Conservation (phyloP, 2,329 filamentous ascomycete genomes). For the Blastomyces gilchristii region DNA sequence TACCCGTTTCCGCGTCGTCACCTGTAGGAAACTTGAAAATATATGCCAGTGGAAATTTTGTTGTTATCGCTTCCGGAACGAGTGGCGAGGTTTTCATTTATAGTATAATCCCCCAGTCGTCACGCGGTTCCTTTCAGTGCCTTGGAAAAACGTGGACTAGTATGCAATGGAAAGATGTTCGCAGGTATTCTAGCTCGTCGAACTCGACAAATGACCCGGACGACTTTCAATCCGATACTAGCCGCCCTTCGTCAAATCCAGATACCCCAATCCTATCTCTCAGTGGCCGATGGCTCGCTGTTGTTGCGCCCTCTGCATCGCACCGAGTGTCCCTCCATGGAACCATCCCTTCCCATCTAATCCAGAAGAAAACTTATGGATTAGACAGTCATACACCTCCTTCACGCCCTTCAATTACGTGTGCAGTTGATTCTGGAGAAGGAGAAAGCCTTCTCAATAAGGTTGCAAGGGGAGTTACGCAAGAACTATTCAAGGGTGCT, state of each 20-base stretch:
- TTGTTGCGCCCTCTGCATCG: conserved; percentile 34
- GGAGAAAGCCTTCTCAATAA: conserved; percentile 40
- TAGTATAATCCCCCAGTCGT: conserved; percentile 26
- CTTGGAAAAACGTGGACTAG: conserved; percentile 89
- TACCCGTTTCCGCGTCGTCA: conserved; percentile 55
- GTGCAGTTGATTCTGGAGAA: conserved; percentile 38
- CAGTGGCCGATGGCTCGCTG: conserved; percentile 39
- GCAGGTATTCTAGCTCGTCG: conserved; percentile 39
- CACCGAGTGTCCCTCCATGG: conserved; percentile 31
- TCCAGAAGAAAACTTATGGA: conserved; percentile 30
- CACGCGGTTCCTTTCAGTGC: conserved; percentile 46
- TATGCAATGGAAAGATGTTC: conserved; percentile 47
- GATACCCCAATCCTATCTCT: conserved; percentile 35
- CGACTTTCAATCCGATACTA: conserved; percentile 32
- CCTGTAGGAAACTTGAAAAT: conserved; percentile 65
- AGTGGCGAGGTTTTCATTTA: conserved; percentile 87
- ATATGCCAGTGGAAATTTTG: conserved; percentile 58
- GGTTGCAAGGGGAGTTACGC: conserved; percentile 40
- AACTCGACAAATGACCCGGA: conserved; percentile 35
- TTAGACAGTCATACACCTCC: conserved; percentile 36
- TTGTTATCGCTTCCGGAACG: conserved; percentile 66
- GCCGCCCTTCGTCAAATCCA: conserved; percentile 20
- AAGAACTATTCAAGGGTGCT: conserved; percentile 40
- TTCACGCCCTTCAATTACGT: conserved; percentile 33
- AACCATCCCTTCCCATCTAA: conserved; percentile 28